A percentile compares a stretch with the other conserved stretches of the same genome.
Conservation (phyloP, 306 rosid genomes). For the Lagenaria siceraria region DNA sequence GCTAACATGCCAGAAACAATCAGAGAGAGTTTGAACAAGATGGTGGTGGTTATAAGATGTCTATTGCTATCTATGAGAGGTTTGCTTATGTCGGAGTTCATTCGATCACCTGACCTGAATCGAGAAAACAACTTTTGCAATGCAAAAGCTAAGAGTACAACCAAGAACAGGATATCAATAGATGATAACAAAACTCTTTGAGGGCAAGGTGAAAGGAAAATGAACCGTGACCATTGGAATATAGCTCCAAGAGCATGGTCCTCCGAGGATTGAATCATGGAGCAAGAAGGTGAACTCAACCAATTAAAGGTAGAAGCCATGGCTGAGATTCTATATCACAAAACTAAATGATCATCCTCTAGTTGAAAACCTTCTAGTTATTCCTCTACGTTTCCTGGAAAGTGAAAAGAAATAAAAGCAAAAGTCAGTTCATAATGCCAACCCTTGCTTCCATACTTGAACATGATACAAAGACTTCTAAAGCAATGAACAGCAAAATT, state of each 20-base stretch:
- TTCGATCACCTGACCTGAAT: slow-evolving; percentile 21
- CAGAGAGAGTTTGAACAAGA: slow-evolving; percentile 50
- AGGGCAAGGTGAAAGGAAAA: slow-evolving; percentile 78
- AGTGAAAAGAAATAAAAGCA: neutral
- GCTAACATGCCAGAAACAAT: slow-evolving; percentile 32
- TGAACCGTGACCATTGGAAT: slow-evolving; percentile 54
- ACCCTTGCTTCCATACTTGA: neutral
- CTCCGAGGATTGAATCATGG: slow-evolving; percentile 25
- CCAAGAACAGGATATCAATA: slow-evolving; percentile 35
- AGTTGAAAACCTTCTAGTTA: neutral
- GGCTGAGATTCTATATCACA: neutral
- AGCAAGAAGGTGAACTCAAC: slow-evolving; percentile 47
- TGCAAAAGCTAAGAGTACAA: slow-evolving; percentile 37
- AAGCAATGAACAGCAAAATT: neutral
- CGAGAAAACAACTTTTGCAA: slow-evolving; percentile 34
- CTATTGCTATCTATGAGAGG: slow-evolving; percentile 31
- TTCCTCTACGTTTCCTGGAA: neutral
- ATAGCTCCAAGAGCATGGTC: slow-evolving; percentile 18
- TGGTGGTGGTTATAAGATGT: slow-evolving; percentile 19
- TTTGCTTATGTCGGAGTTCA: slow-evolving; percentile 33
- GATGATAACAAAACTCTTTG: slow-evolving; percentile 60
- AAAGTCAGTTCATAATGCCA: neutral
- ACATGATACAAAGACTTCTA: neutral
- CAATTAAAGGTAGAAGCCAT: slow-evolving; percentile 38
- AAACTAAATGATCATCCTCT: neutral